Evolutionary conservation across 306 rosid species (phyloP).

Genomic region (Cicer judaicum): DNA sequence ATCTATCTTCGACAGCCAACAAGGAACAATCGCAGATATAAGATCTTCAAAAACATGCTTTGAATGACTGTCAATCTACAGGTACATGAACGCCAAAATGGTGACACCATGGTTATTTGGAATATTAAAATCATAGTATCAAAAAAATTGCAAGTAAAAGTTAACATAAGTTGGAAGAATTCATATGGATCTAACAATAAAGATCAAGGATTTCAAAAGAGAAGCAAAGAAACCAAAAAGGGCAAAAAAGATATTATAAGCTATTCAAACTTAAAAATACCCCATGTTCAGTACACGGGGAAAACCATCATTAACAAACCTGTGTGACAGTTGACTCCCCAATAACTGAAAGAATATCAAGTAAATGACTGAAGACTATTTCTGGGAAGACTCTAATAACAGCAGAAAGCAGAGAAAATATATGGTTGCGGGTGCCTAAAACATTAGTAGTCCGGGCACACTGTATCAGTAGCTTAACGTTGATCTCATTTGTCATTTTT

Average conservation of each 20-base stretch:
- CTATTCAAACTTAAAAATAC: not conserved
- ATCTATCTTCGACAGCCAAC: slow-evolving; percentile 77
- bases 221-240: not conserved
- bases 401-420: slow-evolving; percentile 69
- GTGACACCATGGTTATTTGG: slow-evolving; percentile 17
- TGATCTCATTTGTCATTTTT: slow-evolving; percentile 47
- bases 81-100: slow-evolving; percentile 33
- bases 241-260: not conserved
- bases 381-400: slow-evolving; percentile 68
- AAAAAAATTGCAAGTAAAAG: not conserved
- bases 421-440: slow-evolving; percentile 75
- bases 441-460: slow-evolving; percentile 61
- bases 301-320: slow-evolving; percentile 56
- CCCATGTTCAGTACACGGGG: not conserved
- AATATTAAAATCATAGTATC: not conserved
- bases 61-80: slow-evolving; percentile 82
- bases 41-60: slow-evolving; percentile 81
- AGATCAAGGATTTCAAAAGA: slow-evolving; percentile 8
- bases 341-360: slow-evolving; percentile 67
- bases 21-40: slow-evolving; percentile 85
- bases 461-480: slow-evolving; percentile 65
- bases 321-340: slow-evolving; percentile 82
- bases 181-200: slow-evolving; percentile 19
- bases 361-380: slow-evolving; percentile 64
- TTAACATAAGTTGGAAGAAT: slow-evolving; percentile 10